Conservation (phyloP, 2,329 filamentous ascomycete species). For the Biscogniauxia marginata region DNA sequence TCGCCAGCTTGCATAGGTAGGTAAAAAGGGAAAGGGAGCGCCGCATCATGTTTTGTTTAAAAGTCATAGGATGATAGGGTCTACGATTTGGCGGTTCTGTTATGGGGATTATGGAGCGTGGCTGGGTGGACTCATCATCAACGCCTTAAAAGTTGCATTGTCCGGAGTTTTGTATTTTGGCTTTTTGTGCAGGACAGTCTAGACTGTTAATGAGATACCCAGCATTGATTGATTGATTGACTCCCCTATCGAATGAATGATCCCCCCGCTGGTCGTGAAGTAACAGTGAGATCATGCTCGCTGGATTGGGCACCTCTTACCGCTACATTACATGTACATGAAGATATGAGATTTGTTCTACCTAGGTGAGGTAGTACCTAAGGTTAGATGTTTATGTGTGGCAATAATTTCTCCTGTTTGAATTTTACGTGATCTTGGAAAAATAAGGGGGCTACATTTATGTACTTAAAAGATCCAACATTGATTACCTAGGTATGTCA, state of each 20-base stretch:
- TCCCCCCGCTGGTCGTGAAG: neutral
- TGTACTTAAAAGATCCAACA: too few species aligned
- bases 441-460: too few species aligned
- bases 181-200: neutral
- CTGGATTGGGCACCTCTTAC: neutral
- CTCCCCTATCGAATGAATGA: neutral
- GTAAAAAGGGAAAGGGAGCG: neutral
- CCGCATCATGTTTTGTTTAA: neutral
- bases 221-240: neutral
- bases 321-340: neutral
- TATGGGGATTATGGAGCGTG: slow-evolving; percentile 1
- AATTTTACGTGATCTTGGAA: too few species aligned
- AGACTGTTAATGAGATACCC: neutral
- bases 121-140: slow-evolving; percentile 7
- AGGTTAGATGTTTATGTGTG: too few species aligned
- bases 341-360: too few species aligned
- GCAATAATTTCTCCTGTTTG: too few species aligned
- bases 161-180: slow-evolving; percentile 16
- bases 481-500: too few species aligned
- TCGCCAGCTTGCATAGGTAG: neutral
- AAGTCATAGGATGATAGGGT: neutral
- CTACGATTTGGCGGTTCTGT: neutral
- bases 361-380: too few species aligned
- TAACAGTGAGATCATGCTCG: neutral
- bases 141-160: slow-evolving; percentile 14